Base-by-base conservation (phyloP, 306 rosid genomes). In the Trichosanthes cucumerina region DNA sequence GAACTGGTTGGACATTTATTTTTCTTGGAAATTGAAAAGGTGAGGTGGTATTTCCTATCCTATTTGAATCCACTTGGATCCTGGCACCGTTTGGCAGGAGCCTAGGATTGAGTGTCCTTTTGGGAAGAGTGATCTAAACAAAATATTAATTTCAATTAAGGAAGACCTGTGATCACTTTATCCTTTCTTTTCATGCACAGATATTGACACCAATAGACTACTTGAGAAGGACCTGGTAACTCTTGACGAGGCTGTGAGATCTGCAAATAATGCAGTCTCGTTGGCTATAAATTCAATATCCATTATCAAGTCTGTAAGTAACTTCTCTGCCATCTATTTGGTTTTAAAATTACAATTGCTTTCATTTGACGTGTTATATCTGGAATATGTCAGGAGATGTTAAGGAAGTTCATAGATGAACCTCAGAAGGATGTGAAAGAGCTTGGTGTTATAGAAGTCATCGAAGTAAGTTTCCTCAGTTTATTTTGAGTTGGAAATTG, bases 201-300 rank as follows among this genome's bases (percentile, higher is more conserved):
- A 91, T 83, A 83, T 95, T 80, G 96, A 92, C 85, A 81, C 90
- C 14, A 90, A 95, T 80, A 85, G 86, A 81, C 89, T 92, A 83
- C 94, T 95, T 14, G 82, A 88, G 85, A 95, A 89, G 84, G 97
- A 95, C 87, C 81, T 95, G 86, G 88, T 92, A 80, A 95, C 98
- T 81, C 89, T 95, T 69, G 97, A 95, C 65, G 98, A 95, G 86
- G 97, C 97, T 80, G 84, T 95, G 84, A 95, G 85, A 86, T 91
- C 91, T 80, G 91, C 98, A 59, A 95, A 95, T 85, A 89, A 86
- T 87, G 98, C 96, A 77, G 98, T 92, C 79, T 85, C 91, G 80
- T 79, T 91, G 82, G 96, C 98, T 65, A 82, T 89, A 79, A 84
- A 90, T 88, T 91, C 96, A 80, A 77, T 95, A 77, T 89, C 88